Evolutionary conservation across 805 yeast genomes (phyloP).

Genomic region (Suhomyces sp.): DNA sequence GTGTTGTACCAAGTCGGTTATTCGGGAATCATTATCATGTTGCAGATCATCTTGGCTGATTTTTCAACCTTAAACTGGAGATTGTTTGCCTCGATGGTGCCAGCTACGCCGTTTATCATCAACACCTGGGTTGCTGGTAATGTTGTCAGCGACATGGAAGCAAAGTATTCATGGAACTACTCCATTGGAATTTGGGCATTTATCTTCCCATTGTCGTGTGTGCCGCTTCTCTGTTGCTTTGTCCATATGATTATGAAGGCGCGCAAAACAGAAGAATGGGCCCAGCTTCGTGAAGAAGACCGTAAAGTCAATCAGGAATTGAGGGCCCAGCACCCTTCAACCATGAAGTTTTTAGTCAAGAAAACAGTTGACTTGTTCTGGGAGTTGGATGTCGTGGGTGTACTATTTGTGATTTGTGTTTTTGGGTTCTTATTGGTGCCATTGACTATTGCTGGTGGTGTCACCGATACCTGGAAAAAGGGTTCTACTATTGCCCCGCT

Average conservation of each 20-base stretch:
- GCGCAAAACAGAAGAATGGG: slow-evolving; percentile 50
- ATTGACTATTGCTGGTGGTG: slow-evolving; percentile 73
- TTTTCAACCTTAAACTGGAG: slow-evolving; percentile 70
- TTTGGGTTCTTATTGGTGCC: slow-evolving; percentile 70
- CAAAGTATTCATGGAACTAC: slow-evolving; percentile 58
- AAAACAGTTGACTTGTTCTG: slow-evolving; percentile 44
- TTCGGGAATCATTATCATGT: slow-evolving; percentile 57
- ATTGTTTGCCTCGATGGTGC: slow-evolving; percentile 59
- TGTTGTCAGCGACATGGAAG: slow-evolving; percentile 40
- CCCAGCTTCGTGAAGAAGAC: slow-evolving; percentile 36
- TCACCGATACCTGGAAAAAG: slow-evolving; percentile 49
- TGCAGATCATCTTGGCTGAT: slow-evolving; percentile 62
- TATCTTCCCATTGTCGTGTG: slow-evolving; percentile 60
- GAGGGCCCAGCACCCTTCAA: neutral
- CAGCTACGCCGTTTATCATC: slow-evolving; percentile 70
- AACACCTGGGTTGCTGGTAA: slow-evolving; percentile 77
- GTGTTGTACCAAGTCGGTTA: slow-evolving; percentile 51
- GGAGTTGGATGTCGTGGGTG: slow-evolving; percentile 65
- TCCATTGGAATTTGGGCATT: slow-evolving; percentile 80
- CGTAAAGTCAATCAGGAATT: slow-evolving; percentile 4
- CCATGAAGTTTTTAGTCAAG: slow-evolving; percentile 13
- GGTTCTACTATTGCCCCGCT: slow-evolving; percentile 67
- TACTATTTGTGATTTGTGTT: slow-evolving; percentile 50
- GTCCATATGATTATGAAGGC: slow-evolving; percentile 58
- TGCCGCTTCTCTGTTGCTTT: slow-evolving; percentile 58